phyloP scores from a whole-genome alignment of 176 grass and related monocot genomes.

The Carex pumila region DNA sequence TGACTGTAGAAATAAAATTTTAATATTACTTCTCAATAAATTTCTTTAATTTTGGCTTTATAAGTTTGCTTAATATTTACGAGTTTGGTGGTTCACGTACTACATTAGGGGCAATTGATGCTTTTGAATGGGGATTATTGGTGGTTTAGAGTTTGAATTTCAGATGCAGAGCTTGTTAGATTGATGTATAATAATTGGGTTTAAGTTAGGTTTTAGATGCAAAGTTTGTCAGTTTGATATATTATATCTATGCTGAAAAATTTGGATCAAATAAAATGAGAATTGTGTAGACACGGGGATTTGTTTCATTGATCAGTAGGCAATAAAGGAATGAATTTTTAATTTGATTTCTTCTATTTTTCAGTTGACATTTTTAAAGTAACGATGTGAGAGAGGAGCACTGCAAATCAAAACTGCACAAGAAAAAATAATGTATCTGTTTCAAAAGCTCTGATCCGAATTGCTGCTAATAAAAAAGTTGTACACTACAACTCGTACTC shows the following conservation, averaged over 20 bases:
- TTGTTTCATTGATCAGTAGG: background rate
- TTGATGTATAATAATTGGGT: background rate
- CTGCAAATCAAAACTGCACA: constrained; percentile 82
- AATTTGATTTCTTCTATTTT: constrained; percentile 12
- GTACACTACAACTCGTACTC: too few species aligned
- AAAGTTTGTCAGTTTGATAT: background rate
- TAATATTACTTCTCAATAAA: too few species aligned
- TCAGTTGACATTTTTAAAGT: constrained; percentile 76
- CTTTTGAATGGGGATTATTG: too few species aligned
- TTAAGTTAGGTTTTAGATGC: background rate
- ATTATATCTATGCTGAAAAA: background rate
- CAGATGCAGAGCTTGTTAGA: too few species aligned
- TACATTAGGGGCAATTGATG: too few species aligned
- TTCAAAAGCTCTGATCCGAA: too few species aligned
- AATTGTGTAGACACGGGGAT: background rate
- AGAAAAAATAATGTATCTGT: constrained; percentile 52
- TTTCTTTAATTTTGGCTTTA: too few species aligned
- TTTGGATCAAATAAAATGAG: background rate
- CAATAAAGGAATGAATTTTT: background rate
- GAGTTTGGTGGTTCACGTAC: too few species aligned
- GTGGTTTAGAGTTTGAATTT: background rate
- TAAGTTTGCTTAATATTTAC: too few species aligned
- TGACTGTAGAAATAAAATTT: too few species aligned
- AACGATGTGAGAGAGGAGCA: constrained; percentile 61
- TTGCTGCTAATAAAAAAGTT: too few species aligned